Base-by-base conservation (phyloP, 2,329 filamentous ascomycete genomes). In the Lojkania enalia region DNA sequence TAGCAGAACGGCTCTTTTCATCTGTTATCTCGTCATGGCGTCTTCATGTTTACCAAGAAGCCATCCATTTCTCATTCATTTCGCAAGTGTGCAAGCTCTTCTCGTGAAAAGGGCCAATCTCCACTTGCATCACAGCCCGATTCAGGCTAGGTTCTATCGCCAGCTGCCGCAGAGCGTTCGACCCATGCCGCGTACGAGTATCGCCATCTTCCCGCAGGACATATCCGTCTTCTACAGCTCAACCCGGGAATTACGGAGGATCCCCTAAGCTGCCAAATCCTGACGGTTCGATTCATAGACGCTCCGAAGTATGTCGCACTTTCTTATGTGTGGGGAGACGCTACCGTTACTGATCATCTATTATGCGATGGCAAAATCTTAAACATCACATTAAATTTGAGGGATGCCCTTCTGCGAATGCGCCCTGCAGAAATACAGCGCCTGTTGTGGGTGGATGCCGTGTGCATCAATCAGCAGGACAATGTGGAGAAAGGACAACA, bases 391-490 rank as follows among this genome's bases (percentile, higher is more conserved):
- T 11, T 16, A 7, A 33, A 33, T 33, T 16, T 33, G 9, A 7
- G 15, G 9, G 30, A 33, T 12, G 30, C 30, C 6, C 30, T 33
- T 9, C 9, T 12, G 7, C 15, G 15, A 7, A 11, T 33, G 9
- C 13, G 35, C 6, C 21, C 6, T 21, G 15, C 14, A 6, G 15
- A 35, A 4, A 43, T 6, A 14, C 7, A 4, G 12, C 40, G 18
- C 4, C n/a, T 21, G 11, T 14, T 43, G 5, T 43, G 40, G 40
- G 31, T 20, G 11, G 40, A 43, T 19, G 40, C 30, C 5, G 20
- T 43, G n/a, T 43, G 40, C 20, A 43, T 43, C 31, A 37, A 43
- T 19, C 40, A 43, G 21, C 6, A n/a, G 4, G n/a, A 36, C 16
- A 7, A 4, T 7, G 16, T 14, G 6, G 30, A 43, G 31, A 18